Percentiles rank a stretch among this genome's conserved stretches.
Evolutionary conservation across 108 stramenopile genomes (phyloP).

Genomic region (Cyclostephanos invisitatus): DNA sequence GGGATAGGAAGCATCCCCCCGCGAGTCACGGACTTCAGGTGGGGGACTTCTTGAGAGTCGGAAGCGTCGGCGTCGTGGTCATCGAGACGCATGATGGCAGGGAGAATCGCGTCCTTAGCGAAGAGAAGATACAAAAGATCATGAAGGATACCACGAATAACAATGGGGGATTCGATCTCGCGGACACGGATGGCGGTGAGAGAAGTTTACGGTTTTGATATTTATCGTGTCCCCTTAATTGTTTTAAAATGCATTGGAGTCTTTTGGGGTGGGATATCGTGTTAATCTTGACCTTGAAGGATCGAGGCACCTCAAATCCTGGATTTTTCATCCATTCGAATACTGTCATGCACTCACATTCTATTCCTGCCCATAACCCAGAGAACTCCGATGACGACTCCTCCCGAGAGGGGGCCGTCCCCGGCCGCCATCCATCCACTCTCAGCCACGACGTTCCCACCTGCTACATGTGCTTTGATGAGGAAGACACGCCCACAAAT

Average conservation of each 20-base stretch:
- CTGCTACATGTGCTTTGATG: constrained; percentile 98
- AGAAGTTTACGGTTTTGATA: too few species aligned
- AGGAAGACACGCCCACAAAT: constrained; percentile 83
- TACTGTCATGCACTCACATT: not conserved
- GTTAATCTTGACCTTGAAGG: not conserved
- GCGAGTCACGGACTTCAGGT: constrained; percentile 80
- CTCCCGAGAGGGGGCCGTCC: constrained; percentile 53
- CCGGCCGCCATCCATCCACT: constrained; percentile 8
- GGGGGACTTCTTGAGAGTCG: constrained; percentile 93
- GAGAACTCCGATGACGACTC: constrained; percentile 74
- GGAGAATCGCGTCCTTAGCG: constrained; percentile 77
- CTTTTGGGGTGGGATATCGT: too few species aligned
- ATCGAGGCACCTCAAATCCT: not conserved
- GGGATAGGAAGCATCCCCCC: constrained; percentile 89
- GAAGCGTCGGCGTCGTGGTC: constrained; percentile 94
- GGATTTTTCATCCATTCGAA: constrained; percentile 1
- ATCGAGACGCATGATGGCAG: constrained; percentile 92
- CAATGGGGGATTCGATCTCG: constrained; percentile 78
- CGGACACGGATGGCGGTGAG: constrained; percentile 88
- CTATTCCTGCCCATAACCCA: constrained; percentile 17
- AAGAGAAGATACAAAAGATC: constrained; percentile 89
- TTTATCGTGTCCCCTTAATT: too few species aligned
- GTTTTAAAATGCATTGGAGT: too few species aligned
- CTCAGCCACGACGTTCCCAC: constrained; percentile 69
- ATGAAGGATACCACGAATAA: constrained; percentile 88